A percentile compares a stretch with the other conserved stretches of the same genome.
Conservation (phyloP, 257 asterid species). For the Asclepias syriaca region DNA sequence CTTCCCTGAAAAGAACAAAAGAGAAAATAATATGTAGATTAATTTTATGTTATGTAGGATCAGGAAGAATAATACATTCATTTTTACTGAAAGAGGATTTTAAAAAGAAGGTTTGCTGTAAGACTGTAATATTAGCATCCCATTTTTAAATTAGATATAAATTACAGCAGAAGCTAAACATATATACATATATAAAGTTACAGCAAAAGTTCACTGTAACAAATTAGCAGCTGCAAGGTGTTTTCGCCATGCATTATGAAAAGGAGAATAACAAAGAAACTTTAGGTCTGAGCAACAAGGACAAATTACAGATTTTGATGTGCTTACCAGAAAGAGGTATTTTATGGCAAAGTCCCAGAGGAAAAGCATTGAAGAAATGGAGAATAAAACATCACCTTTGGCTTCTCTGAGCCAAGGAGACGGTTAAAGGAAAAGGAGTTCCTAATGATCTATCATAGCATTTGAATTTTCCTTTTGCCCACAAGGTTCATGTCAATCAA, state of each 20-base stretch:
- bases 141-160: not conserved
- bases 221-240: not conserved
- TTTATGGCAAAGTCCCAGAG: not conserved
- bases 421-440: not conserved
- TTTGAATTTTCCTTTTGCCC: not conserved
- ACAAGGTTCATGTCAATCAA: not conserved
- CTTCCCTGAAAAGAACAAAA: constrained; percentile 45
- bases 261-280: not conserved
- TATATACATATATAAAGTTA: not conserved
- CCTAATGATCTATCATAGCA: not conserved
- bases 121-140: not conserved
- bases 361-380: not conserved
- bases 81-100: not conserved
- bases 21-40: not conserved
- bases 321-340: not conserved
- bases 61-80: not conserved
- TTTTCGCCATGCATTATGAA: not conserved
- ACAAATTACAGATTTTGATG: not conserved
- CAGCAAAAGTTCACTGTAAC: not conserved
- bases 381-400: not conserved
- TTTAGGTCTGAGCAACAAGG: not conserved
- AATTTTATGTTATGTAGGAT: not conserved
- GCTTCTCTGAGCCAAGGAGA: too few relatives aligned
- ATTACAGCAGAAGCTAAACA: not conserved
- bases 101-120: not conserved